Conservation (phyloP, 2,329 filamentous ascomycete species). For the Trichothecium sympodiale region DNA sequence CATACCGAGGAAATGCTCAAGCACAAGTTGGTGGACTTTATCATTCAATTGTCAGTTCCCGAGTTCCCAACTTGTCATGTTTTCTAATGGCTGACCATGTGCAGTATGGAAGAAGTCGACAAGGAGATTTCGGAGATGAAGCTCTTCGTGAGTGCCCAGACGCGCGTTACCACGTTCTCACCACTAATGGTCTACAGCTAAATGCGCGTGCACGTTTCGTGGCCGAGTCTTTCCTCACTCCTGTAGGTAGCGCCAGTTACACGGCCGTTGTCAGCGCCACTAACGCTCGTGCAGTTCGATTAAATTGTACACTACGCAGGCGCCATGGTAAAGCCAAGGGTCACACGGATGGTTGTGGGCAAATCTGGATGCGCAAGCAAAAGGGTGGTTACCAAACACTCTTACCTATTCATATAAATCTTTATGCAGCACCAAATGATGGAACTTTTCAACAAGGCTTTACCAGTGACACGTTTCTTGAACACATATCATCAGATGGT, state of each 20-base stretch:
- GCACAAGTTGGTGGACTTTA: slow-evolving; percentile 98
- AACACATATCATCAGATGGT: no score
- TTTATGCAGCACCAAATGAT: no score
- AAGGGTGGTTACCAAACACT: no score
- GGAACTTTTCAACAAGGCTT: no score
- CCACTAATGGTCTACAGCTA: slow-evolving; percentile 43
- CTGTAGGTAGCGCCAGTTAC: slow-evolving; percentile 39
- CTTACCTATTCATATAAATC: no score
- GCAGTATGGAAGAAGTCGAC: slow-evolving; percentile 88
- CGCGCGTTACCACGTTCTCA: background rate
- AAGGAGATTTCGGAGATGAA: slow-evolving; percentile 99
- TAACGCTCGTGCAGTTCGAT: slow-evolving; percentile 20
- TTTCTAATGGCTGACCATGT: background rate
- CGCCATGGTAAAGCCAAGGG: no score
- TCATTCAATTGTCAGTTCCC: slow-evolving; percentile 75
- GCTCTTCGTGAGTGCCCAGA: slow-evolving; percentile 68
- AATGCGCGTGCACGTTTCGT: slow-evolving; percentile 96
- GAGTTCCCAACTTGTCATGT: no score
- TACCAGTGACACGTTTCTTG: no score
- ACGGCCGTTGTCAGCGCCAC: background rate
- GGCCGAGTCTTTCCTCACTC: slow-evolving; percentile 94
- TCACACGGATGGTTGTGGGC: no score
- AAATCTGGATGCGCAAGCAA: slow-evolving; percentile 2
- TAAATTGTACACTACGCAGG: slow-evolving; percentile 9
- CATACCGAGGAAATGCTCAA: slow-evolving; percentile 98